A percentile compares a stretch with the other conserved stretches of the same genome.
Conservation (phyloP, 2,329 filamentous ascomycete genomes). For the Cercospora sojina region DNA sequence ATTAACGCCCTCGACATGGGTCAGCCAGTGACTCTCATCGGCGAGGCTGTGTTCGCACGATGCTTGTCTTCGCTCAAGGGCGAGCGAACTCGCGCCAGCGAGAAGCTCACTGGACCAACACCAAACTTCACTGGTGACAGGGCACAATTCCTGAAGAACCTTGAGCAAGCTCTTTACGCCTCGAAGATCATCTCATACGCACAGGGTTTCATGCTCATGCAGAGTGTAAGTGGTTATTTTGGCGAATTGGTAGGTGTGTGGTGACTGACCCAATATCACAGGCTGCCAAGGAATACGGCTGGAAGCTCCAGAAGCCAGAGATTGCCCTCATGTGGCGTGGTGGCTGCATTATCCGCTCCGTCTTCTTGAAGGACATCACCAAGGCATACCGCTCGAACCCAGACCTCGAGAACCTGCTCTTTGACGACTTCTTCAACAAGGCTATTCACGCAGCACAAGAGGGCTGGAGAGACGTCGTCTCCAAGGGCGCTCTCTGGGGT, state of each 20-base stretch:
- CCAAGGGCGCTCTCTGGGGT: slow-evolving; percentile 88
- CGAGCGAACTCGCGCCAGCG: slow-evolving; percentile 81
- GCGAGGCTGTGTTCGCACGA: slow-evolving; percentile 91
- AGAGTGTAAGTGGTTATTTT: slow-evolving; percentile 69
- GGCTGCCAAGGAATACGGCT: slow-evolving; percentile 92
- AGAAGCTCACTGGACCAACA: slow-evolving; percentile 73
- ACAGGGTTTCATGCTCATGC: slow-evolving; percentile 99
- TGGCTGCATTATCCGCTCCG: slow-evolving; percentile 99
- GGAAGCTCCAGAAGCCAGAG: slow-evolving; percentile 99
- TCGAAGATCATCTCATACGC: slow-evolving; percentile 99
- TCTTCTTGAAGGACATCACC: slow-evolving; percentile 99
- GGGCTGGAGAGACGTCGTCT: slow-evolving; percentile 87
- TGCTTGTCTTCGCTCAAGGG: slow-evolving; percentile 93
- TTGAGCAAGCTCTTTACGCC: slow-evolving; percentile 97
- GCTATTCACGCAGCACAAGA: slow-evolving; percentile 92
- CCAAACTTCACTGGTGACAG: slow-evolving; percentile 86
- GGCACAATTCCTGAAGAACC: slow-evolving; percentile 90
- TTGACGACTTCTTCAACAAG: slow-evolving; percentile 99
- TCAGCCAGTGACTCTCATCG: slow-evolving; percentile 97
- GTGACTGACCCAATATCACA: slow-evolving; percentile 40
- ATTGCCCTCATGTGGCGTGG: slow-evolving; percentile 99
- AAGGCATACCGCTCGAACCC: slow-evolving; percentile 91
- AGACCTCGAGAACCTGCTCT: slow-evolving; percentile 95
- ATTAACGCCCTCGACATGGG: slow-evolving; percentile 98
- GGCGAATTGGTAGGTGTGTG: too few relatives aligned